A percentile compares a stretch with the other conserved stretches of the same genome.
Evolutionary conservation across 768 basidiomycete species (phyloP).

Genomic region (Pisolithus microcarpus): DNA sequence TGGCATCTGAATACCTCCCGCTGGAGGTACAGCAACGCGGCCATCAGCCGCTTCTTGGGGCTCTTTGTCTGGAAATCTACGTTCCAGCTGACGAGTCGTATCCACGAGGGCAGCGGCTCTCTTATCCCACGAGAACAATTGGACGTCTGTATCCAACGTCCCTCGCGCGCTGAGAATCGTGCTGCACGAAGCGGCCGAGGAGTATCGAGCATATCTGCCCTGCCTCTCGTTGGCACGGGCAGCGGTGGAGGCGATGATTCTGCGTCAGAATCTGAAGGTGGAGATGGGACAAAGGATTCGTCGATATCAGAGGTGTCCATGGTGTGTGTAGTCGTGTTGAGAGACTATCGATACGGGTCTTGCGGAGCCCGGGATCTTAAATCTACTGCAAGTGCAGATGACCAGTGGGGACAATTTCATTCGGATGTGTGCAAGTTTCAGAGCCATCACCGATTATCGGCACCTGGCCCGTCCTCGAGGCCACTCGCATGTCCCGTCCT

Average conservation of each 20-base stretch:
- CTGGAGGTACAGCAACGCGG: slow-evolving; percentile 50
- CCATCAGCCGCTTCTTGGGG: slow-evolving; percentile 37
- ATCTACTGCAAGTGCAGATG: not conserved
- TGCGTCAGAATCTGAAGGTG: slow-evolving; percentile 15
- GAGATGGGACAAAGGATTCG: slow-evolving; percentile 12
- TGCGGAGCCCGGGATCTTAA: slow-evolving; percentile 2
- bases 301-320: slow-evolving; percentile 25
- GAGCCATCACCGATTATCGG: slow-evolving; percentile 3
- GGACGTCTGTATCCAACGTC: slow-evolving; percentile 27
- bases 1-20: slow-evolving; percentile 43
- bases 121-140: slow-evolving; percentile 29
- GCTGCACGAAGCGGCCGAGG: slow-evolving; percentile 26
- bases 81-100: slow-evolving; percentile 70
- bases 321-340: slow-evolving; percentile 1
- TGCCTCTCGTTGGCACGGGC: slow-evolving; percentile 10
- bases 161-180: slow-evolving; percentile 26
- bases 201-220: slow-evolving; percentile 17
- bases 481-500: slow-evolving; percentile 1
- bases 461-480: slow-evolving; percentile 10
- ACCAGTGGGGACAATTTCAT: not conserved
- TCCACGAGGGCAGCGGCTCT: slow-evolving; percentile 33
- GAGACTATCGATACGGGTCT: slow-evolving; percentile 3
- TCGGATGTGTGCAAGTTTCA: not conserved
- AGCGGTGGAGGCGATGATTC: slow-evolving; percentile 14
- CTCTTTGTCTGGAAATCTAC: slow-evolving; percentile 41